Evolutionary conservation across 176 grass and related monocot species (phyloP), one percentile per base, ranked within the genome.

Genomic region (Carex littledalei): DNA sequence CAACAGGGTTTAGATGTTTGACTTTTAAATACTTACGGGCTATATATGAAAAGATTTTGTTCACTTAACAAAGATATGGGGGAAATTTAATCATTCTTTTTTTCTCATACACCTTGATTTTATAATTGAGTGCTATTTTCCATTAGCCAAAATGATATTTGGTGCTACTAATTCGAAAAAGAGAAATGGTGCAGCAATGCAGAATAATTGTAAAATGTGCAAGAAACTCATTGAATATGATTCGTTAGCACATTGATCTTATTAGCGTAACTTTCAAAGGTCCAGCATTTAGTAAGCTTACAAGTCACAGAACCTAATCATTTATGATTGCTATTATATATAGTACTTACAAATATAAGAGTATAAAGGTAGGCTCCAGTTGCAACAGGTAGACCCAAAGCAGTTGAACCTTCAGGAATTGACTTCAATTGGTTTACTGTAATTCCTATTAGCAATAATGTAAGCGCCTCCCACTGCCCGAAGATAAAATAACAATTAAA

Each of bases 381-480:
- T 80, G 92, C 92, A 82, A 93, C 89, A 87, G 95, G 95, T 88
- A 91, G 89, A 83, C 89, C 95, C 65, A 98, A 86, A 63, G 88
- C 79, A 58, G 82, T 90, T 80, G 92, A 87, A 91, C 92, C 95
- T 87, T 98, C 95, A 34, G 95, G 95, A 84, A 91, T 49, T 65
- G 92, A 93, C 81, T 90, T 94, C 69, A 98, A 86, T 84, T 98
- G 95, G 90, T 98, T 98, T 82, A 98, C 92, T 37, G 90, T 94
- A 82, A 98, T 94, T 88, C 95, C 95, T 58, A 98, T 98, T 74
- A 98, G 92, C 86, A 98, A 92, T 32, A 98, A 88, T 20, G 92
- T 93, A 87, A 98, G 95, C 63, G 95, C 95, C 77, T 98, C 95
- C 95, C 92, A 98, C 95, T 98, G 89, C 78, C 13, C 66, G 58